Conservation (phyloP, 208 protist genomes). For the Lotmaria passim region DNA sequence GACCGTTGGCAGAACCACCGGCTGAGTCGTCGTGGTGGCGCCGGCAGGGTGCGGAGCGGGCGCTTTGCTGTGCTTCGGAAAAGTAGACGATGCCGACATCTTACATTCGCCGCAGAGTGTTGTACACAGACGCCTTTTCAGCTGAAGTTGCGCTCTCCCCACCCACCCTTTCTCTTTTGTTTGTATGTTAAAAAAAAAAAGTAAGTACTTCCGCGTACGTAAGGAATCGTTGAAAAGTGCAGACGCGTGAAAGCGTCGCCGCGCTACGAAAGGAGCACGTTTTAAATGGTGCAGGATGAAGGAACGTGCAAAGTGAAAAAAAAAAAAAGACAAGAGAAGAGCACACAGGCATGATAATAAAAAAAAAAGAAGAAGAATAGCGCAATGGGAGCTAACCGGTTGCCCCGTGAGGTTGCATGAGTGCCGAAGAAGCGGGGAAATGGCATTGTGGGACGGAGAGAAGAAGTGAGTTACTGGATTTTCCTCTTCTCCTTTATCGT, state of each 20-base stretch:
- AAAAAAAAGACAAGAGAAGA: no score
- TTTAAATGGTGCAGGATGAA: neutral
- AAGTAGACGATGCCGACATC: neutral
- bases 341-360: no score
- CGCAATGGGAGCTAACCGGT: neutral
- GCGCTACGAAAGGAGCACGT: neutral
- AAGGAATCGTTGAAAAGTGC: no score
- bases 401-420: no score
- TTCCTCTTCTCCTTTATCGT: no score
- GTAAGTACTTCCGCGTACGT: neutral
- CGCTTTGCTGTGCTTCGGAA: neutral
- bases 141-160: neutral
- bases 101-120: no score
- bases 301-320: neutral
- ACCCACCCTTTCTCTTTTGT: neutral
- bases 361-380: neutral
- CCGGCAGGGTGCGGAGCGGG: no score
- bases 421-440: no score
- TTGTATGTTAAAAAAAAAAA: neutral
- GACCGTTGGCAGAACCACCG: constrained; percentile 12
- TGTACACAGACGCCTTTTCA: no score
- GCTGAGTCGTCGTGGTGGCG: neutral
- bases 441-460: no score
- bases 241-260: no score
- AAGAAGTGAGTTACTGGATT: no score